Percentiles rank a stretch among this genome's conserved stretches.
Evolutionary conservation across 768 basidiomycete species (phyloP).

Genomic region (Agaricus sinodeliciosus): DNA sequence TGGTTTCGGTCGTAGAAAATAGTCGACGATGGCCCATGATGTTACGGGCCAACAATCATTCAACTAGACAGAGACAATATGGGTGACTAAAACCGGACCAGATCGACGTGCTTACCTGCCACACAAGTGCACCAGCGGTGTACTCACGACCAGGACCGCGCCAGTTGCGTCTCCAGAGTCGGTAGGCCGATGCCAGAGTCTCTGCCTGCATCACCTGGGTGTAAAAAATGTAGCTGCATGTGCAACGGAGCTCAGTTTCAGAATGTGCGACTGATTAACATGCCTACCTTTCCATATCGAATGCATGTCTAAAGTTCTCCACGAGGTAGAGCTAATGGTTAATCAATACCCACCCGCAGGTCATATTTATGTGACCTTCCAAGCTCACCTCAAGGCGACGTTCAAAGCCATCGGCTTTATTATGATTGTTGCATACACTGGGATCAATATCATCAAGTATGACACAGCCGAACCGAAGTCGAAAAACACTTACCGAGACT

Average conservation of each 20-base stretch:
- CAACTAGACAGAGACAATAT: conserved; percentile 34
- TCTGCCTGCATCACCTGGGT: conserved; percentile 98
- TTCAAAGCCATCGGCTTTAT: conserved; percentile 88
- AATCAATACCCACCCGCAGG: background rate
- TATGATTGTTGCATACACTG: conserved; percentile 73
- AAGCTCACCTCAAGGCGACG: conserved; percentile 62
- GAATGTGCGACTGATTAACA: background rate
- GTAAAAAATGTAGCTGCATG: conserved; percentile 77
- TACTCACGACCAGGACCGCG: conserved; percentile 78
- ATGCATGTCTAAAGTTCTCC: conserved; percentile 89
- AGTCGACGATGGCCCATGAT: conserved; percentile 92
- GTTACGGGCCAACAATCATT: conserved; percentile 94
- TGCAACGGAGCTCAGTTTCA: background rate
- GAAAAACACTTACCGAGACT: conserved; percentile 57
- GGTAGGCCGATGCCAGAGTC: conserved; percentile 79
- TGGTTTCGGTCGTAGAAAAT: conserved; percentile 90
- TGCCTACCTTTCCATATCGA: conserved; percentile 75
- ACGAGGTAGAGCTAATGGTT: conserved; percentile 69
- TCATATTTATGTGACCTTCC: conserved; percentile 5
- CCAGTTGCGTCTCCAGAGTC: conserved; percentile 91
- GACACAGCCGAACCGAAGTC: background rate
- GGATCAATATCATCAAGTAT: background rate
- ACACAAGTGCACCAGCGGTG: conserved; percentile 88
- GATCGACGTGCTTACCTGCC: conserved; percentile 60
- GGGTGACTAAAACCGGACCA: background rate